Percentiles rank a stretch among this genome's conserved stretches.
phyloP scores from a whole-genome alignment of 306 rosid species.

The Prunus armeniaca region DNA sequence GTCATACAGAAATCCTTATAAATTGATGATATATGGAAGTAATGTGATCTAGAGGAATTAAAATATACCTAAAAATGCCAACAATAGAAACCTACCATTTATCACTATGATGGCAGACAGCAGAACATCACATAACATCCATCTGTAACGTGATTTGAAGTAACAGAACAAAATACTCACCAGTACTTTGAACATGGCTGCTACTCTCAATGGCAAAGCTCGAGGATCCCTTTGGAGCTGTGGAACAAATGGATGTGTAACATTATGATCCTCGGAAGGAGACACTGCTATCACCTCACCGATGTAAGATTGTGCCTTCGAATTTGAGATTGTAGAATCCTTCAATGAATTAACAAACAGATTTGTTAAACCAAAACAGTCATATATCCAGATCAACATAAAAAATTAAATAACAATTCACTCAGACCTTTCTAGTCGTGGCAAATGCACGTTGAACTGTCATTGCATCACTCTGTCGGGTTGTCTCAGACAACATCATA shows the following conservation, averaged over 20 bases:
- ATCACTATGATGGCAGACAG: neutral
- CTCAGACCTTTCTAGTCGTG: conserved; percentile 53
- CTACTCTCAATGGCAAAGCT: conserved; percentile 71
- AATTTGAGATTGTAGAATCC: conserved; percentile 73
- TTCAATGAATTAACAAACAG: conserved; percentile 22
- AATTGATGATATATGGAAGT: neutral
- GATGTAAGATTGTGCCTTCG: conserved; percentile 61
- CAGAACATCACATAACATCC: conserved; percentile 5
- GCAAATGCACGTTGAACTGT: conserved; percentile 88
- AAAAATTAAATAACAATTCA: neutral
- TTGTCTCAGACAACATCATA: conserved; percentile 48
- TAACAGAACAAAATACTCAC: conserved; percentile 45
- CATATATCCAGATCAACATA: conserved; percentile 10
- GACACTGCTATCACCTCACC: conserved; percentile 64
- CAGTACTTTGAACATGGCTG: conserved; percentile 83
- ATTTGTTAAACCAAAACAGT: neutral
- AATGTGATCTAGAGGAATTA: neutral
- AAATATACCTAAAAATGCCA: neutral
- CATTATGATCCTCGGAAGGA: conserved; percentile 45
- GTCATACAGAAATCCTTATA: too few species aligned
- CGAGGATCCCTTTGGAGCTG: conserved; percentile 60
- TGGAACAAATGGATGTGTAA: conserved; percentile 51
- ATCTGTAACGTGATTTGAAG: neutral
- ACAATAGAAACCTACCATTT: neutral
- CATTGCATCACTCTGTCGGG: conserved; percentile 80